These are phyloP conservation scores for Aspergillus asperescens DNA, from an alignment of 495 filamentous ascomycete genomes.

Conservation along the genomic window DNA sequence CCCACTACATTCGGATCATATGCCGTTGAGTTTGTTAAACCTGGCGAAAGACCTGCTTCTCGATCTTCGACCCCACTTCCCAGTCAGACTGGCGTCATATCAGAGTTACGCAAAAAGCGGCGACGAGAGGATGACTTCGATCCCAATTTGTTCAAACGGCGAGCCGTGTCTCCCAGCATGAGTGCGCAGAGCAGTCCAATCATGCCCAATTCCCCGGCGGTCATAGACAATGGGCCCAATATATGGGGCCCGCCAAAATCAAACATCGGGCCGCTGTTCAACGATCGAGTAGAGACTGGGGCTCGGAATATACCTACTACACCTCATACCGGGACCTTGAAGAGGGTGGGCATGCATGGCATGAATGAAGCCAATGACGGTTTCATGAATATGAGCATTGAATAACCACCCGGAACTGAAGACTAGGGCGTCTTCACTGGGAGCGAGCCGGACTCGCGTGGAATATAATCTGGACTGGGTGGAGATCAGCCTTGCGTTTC, in stretches of 20 bases:
- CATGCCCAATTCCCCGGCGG: conserved; percentile 70
- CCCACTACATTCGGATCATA: conserved; percentile 41
- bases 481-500: too few species aligned
- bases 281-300: conserved; percentile 45
- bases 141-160: conserved; percentile 80
- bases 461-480: background rate
- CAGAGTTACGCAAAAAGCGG: conserved; percentile 73
- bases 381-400: conserved; percentile 96
- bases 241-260: conserved; percentile 68
- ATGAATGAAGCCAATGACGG: conserved; percentile 96
- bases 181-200: conserved; percentile 85
- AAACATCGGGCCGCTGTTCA: conserved; percentile 44
- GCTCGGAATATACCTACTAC: conserved; percentile 25
- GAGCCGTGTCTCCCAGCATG: conserved; percentile 89
- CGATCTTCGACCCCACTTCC: conserved; percentile 49
- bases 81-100: conserved; percentile 41
- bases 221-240: conserved; percentile 58
- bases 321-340: conserved; percentile 42
- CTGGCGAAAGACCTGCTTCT: conserved; percentile 33
- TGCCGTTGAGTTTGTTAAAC: conserved; percentile 27
- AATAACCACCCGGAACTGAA: conserved; percentile 34
- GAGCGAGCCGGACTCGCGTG: conserved; percentile 14
- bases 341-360: conserved; percentile 83
- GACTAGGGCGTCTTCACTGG: background rate
- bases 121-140: conserved; percentile 90